Conservation (phyloP, 345 rosid species). For the Passiflora organensis region DNA sequence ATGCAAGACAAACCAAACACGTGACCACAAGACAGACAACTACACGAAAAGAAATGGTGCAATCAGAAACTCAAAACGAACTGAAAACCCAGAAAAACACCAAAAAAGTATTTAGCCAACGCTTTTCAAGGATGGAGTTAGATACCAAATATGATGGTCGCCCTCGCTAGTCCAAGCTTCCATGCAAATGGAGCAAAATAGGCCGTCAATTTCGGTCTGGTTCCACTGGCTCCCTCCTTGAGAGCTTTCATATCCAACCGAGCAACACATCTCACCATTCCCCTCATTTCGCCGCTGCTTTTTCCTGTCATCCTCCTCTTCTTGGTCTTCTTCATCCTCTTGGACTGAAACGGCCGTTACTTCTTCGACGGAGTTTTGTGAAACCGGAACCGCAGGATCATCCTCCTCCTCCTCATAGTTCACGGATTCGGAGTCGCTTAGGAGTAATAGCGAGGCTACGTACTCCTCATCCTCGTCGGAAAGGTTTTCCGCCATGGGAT, state of each 20-base stretch:
- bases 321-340: background rate
- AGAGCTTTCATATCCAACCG: conserved; percentile 22
- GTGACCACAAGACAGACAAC: conserved; percentile 95
- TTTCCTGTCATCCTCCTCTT: conserved; percentile 20
- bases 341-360: no score
- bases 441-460: background rate
- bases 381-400: no score
- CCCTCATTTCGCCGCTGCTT: conserved; percentile 30
- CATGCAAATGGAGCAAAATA: conserved; percentile 74
- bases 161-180: conserved; percentile 68
- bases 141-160: conserved; percentile 70
- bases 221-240: conserved; percentile 46
- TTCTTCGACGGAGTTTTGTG: no score
- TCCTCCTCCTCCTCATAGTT: no score
- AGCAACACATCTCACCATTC: conserved; percentile 18
- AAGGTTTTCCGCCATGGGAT: background rate
- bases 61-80: conserved; percentile 1
- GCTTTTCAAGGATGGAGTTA: background rate
- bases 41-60: conserved; percentile 23
- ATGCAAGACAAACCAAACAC: conserved; percentile 79
- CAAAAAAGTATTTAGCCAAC: background rate
- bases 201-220: conserved; percentile 51
- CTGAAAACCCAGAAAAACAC: background rate
- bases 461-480: background rate
- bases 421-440: background rate